Conservation (phyloP, 192 early-diverging fungal genomes). For the Umbelopsis ramanniana region DNA sequence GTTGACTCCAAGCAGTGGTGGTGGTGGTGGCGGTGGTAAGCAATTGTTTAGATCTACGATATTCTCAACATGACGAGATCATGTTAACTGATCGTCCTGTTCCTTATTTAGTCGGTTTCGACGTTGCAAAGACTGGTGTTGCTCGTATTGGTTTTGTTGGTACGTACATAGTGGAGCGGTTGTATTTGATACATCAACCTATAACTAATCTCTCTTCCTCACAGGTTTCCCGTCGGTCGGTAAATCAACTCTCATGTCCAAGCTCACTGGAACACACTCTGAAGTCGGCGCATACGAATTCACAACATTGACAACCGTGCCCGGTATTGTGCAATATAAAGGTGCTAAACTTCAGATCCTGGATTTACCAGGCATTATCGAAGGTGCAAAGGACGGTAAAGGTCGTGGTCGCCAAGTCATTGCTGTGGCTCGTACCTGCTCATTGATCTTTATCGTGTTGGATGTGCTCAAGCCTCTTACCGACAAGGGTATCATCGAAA, state of each 20-base stretch:
- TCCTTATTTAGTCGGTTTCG: conserved; percentile 79
- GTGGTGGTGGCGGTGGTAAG: conserved; percentile 83
- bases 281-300: conserved; percentile 98
- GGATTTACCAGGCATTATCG: conserved; percentile 97
- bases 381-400: conserved; percentile 99
- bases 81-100: not conserved
- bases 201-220: not conserved
- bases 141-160: conserved; percentile 94
- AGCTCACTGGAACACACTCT: conserved; percentile 94
- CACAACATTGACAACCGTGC: conserved; percentile 98
- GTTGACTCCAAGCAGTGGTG: conserved; percentile 79
- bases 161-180: not conserved
- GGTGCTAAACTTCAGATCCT: conserved; percentile 99
- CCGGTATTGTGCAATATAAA: conserved; percentile 95
- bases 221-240: conserved; percentile 95
- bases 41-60: not conserved
- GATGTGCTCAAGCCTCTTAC: conserved; percentile 97
- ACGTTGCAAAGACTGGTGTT: conserved; percentile 99
- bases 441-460: conserved; percentile 94
- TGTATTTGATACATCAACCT: no score
- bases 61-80: not conserved
- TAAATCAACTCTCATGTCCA: conserved; percentile 97
- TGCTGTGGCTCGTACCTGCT: conserved; percentile 94
- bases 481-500: conserved; percentile 94
- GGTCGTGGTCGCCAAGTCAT: conserved; percentile 86